Base-by-base conservation (phyloP, 345 rosid species). In the Gossypium herbaceum region DNA sequence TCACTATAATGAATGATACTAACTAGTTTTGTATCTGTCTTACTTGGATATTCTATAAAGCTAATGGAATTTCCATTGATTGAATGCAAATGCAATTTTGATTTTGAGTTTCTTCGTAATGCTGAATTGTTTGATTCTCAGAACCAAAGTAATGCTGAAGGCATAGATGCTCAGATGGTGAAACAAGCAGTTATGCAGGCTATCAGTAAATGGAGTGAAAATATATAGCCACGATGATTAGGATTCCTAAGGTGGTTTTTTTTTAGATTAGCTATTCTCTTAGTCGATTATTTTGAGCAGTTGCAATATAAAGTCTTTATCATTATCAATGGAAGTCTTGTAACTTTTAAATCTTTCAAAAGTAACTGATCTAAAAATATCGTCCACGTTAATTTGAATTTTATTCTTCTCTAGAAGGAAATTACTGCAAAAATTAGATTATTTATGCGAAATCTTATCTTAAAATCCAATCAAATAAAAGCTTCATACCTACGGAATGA, bases 141-240 rank as follows among this genome's bases (percentile, higher is more conserved):
- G 87, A 79, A 71, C 41, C 70, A 75, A 70, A 77, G 79, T 2
- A 68, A 68, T 0, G 71, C 17, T 19, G 83, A 77, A 27, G 76
- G 80, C 45, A 68, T 86, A 0, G 89, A 87, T 73, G 88, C 83
- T 51, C 84, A 81, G 58, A 80, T 69, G 77, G 89, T 89, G 82
- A 83, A 84, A 70, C 87, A 85, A 75, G 87, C 84, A 27, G 87
- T 87, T 17, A 12, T 85, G 62, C 85, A 79, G 43, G 88, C 91
- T 25, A 84, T 89, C 50, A 76, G 79, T 45, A 85, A 75, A 72
- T 81, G 87, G 93, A 81, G 81, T 62, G 82, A 77, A 59, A 63
- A 20, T 22, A 57, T 20, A 57, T 17, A 72, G 12, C 16, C 60
- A 66, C 43, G 56, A 63, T 16, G 71, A 55, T 39, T 75, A 75